Percentiles rank a stretch among this genome's conserved stretches.
Evolutionary conservation across 169 alveolate genomes (phyloP).

Genomic region (Plasmodium yoelii): DNA sequence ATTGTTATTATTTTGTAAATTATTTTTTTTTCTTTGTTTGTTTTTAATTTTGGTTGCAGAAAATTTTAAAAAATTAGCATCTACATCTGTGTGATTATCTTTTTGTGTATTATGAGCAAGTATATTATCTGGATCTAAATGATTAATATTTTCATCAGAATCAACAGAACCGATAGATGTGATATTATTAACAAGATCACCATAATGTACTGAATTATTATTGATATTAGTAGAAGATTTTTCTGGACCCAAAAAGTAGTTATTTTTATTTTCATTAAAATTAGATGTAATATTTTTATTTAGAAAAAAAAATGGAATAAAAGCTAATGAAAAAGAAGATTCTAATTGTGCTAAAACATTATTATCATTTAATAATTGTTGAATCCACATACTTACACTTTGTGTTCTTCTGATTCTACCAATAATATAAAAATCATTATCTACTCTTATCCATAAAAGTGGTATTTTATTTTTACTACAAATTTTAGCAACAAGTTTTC

Average conservation of each 20-base stretch:
- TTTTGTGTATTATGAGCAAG: not conserved
- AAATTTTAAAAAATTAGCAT: slow-evolving; percentile 8
- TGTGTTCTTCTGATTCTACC: slow-evolving; percentile 87
- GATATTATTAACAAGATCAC: not conserved
- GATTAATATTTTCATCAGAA: not conserved
- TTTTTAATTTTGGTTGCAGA: not conserved
- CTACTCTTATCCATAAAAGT: slow-evolving; percentile 88
- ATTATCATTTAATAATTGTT: slow-evolving; percentile 88
- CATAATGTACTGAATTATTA: not conserved
- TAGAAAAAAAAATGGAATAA: slow-evolving; percentile 68
- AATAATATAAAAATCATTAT: slow-evolving; percentile 81
- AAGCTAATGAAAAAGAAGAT: slow-evolving; percentile 82
- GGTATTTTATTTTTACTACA: slow-evolving; percentile 89
- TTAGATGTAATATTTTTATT: slow-evolving; percentile 18
- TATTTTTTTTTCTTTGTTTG: slow-evolving; percentile 2
- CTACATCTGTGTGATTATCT: slow-evolving; percentile 3
- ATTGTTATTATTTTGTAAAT: no score
- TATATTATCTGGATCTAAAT: not conserved
- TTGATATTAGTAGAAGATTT: not conserved
- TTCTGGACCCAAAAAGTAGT: not conserved
- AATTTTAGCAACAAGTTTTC: slow-evolving; percentile 89
- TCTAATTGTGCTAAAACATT: slow-evolving; percentile 85
- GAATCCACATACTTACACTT: slow-evolving; percentile 91
- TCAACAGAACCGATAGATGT: no score
- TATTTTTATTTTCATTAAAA: slow-evolving; percentile 7